Percentiles rank a stretch among this genome's conserved stretches.
phyloP scores from a whole-genome alignment of 2,329 filamentous ascomycete species.

The Paraphaeosphaeria sporulosa region DNA sequence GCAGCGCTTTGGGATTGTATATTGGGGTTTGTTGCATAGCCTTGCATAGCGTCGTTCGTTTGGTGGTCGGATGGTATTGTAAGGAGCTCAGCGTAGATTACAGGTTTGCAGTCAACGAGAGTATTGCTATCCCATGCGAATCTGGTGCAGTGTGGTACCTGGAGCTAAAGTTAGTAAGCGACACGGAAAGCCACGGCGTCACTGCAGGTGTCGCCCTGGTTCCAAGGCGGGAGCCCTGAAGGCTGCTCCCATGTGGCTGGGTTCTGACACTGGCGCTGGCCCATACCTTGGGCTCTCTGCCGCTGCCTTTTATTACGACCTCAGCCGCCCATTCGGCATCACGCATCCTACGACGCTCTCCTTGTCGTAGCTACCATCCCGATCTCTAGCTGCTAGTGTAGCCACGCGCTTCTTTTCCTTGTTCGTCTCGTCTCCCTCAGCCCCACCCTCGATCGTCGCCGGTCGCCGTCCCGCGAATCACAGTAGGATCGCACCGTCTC shows the following conservation, averaged over 20 bases:
- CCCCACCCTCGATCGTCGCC: constrained; percentile 35
- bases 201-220: constrained; percentile 27
- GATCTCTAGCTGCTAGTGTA: background rate
- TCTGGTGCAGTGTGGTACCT: background rate
- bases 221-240: constrained; percentile 34
- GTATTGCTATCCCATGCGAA: background rate
- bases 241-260: constrained; percentile 31
- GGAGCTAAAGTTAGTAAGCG: constrained; percentile 1
- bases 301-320: constrained; percentile 19
- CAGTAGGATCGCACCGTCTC: constrained; percentile 32
- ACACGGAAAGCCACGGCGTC: constrained; percentile 20
- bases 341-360: background rate
- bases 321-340: constrained; percentile 14
- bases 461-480: constrained; percentile 37
- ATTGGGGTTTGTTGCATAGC: background rate
- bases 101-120: background rate
- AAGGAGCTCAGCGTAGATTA: background rate
- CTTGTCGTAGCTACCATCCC: background rate
- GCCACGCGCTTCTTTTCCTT: background rate
- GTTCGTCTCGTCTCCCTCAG: constrained; percentile 20
- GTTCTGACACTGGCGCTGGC: constrained; percentile 25
- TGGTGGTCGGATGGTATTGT: background rate
- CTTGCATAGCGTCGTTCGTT: background rate
- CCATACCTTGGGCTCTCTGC: constrained; percentile 14
- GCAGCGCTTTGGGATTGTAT: constrained; percentile 1